These are phyloP conservation scores for Saccharomycopsis schoenii DNA, from an alignment of 805 yeast genomes.

Conservation along the genomic window DNA sequence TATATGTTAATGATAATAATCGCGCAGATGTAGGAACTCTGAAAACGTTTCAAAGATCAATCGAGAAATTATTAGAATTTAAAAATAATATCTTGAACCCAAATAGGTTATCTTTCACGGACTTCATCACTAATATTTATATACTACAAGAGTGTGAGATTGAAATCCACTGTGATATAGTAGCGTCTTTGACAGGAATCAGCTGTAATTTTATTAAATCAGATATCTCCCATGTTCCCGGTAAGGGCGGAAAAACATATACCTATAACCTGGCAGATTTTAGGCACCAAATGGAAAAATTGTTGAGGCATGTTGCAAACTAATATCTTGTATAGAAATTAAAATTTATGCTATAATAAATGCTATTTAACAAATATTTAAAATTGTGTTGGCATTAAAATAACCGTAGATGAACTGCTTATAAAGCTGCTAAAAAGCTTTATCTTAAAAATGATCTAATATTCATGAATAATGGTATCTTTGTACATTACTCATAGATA, in stretches of 20 bases:
- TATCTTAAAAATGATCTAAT: too few species aligned
- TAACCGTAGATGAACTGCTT: too few species aligned
- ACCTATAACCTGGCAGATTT: slow-evolving; percentile 34
- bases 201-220: slow-evolving; percentile 33
- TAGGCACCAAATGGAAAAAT: slow-evolving; percentile 22
- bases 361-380: too few species aligned
- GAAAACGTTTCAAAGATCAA: not conserved
- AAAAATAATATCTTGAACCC: slow-evolving; percentile 2
- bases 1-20: not conserved
- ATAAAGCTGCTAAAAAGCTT: too few species aligned
- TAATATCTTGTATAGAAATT: not conserved
- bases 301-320: not conserved
- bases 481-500: too few species aligned
- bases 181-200: slow-evolving; percentile 34
- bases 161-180: slow-evolving; percentile 32
- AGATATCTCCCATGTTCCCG: slow-evolving; percentile 22
- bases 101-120: slow-evolving; percentile 27
- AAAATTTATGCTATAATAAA: not conserved
- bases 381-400: too few species aligned
- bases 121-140: slow-evolving; percentile 55
- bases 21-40: not conserved
- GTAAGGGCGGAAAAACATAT: slow-evolving; percentile 2
- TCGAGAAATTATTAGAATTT: not conserved
- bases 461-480: too few species aligned
- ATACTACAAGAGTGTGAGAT: slow-evolving; percentile 44